Base-by-base conservation (phyloP, 2,329 filamentous ascomycete species). In the Penicillium sp. region DNA sequence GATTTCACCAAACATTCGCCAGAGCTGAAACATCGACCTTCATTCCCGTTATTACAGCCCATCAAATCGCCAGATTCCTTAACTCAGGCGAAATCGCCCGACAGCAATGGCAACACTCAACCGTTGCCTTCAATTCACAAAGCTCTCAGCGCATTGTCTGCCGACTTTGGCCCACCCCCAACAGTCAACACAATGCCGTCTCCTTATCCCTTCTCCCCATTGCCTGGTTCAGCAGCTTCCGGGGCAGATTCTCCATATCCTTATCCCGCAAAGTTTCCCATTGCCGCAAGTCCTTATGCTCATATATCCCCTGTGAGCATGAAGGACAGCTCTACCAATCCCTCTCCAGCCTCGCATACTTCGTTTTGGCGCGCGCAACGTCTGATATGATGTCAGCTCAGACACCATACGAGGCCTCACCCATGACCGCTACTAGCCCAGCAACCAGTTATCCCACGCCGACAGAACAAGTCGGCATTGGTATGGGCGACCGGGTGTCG, bases 41-140 rank as follows among this genome's bases (percentile, higher is more conserved):
- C 70, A 8, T 67, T 79, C 5, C 73, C 76, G 18, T 71, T 71
- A 14, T 66, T 79, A 43, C 72, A 76, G 40, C 72, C 71, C 9
- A 65, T 78, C 42, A 70, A 75, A 36, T 71, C 75, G 10, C 68
- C 69, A n/a, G 66, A 71, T 24, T 68, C 64, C 3, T 71, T 71
- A 5, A 65, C 64, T 16, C 62, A 67, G 9, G 63, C 62, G 27
- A 67, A 64, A 43, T 72, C 74, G 3, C 69, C 73, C 1, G 72
- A 75, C 4, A 66, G 59, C 40, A 47, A 45, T 16, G 22, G 39
- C 40, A 64, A 61, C 31, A 67, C 58, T 36, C 72, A 71, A 60
- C 73, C 60, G 43, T 62, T 80, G 7, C 77, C 77, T 1, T 74
- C 77, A 2, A 66, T 80, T 16, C 65, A 70, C 34, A 71, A 71